Percentiles rank a stretch among this genome's conserved stretches.
phyloP scores from a whole-genome alignment of 345 rosid species.

The Boechera divaricarpa region DNA sequence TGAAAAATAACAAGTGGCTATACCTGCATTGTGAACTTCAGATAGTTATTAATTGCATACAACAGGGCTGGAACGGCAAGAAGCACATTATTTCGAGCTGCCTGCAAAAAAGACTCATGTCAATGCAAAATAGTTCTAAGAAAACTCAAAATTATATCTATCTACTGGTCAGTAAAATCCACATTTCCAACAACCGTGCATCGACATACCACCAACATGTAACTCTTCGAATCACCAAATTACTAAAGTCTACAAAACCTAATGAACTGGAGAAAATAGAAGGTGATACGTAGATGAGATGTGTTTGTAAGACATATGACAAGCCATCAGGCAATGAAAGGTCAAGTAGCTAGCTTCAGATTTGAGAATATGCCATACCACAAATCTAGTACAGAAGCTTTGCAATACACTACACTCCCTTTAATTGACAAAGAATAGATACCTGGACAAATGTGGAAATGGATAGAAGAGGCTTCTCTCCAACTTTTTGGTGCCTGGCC shows the following conservation, averaged over 20 bases:
- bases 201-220: slow-evolving; percentile 3
- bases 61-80: slow-evolving; percentile 96
- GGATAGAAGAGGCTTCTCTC: slow-evolving; percentile 93
- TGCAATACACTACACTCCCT: neutral
- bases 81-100: slow-evolving; percentile 92
- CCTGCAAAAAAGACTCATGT: slow-evolving; percentile 57
- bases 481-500: slow-evolving; percentile 85
- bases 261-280: neutral
- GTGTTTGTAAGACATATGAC: slow-evolving; percentile 12
- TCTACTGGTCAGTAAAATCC: slow-evolving; percentile 25
- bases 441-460: slow-evolving; percentile 86
- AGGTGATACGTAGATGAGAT: slow-evolving; percentile 4
- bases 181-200: slow-evolving; percentile 11
- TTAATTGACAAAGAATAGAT: slow-evolving; percentile 16
- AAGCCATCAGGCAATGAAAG: slow-evolving; percentile 14
- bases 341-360: slow-evolving; percentile 21
- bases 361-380: neutral
- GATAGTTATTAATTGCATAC: slow-evolving; percentile 89
- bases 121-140: slow-evolving; percentile 5
- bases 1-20: slow-evolving; percentile 13
- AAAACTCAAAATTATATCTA: slow-evolving; percentile 16
- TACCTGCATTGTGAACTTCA: slow-evolving; percentile 99
- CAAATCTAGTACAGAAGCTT: slow-evolving; percentile 9
- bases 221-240: slow-evolving; percentile 8
- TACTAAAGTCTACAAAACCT: slow-evolving; percentile 2